Base-by-base conservation (phyloP, 441 rosid species). In the Metrosideros polymorpha region DNA sequence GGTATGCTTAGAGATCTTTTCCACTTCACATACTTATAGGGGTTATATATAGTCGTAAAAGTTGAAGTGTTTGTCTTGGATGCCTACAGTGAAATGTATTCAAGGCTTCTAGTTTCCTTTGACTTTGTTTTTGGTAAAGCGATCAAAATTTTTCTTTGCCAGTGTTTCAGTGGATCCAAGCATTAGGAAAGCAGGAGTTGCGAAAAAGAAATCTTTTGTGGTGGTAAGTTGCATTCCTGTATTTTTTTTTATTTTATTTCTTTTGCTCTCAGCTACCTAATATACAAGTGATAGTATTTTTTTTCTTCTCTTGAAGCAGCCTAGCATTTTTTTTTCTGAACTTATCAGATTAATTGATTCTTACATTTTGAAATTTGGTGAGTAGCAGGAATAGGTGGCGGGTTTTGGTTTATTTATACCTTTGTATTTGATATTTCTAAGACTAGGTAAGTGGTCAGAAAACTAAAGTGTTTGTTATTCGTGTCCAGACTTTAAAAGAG, bases 91-190 rank as follows among this genome's bases (percentile, higher is more conserved):
- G 17, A 71, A 71, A 39, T 71, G 47, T n/a, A 71, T 39, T 71
- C n/a, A 71, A 25, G 0, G 0, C 15, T 25, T 52, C 19, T 83
- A 84, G 82, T 82, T 90, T 90, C 51, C 82, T 84, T 85, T 52
- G 54, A 71, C 61, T 82, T 85, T 88, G 57, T 91, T 30, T 22
- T 1, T 83, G 55, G 61, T 52, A 54, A 83, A 83, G n/a, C 43
- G 6, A 14, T 30, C 47, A 50, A 47, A 43, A 52, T 56, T 52
- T 54, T 51, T 19, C 27, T 83, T 83, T 52, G 45, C 56, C 57
- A 94, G 99, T 89, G 88, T 91, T 86, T 90, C 92, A 30, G 86
- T 76, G 61, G 90, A 89, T 87, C 84, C 92, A 51, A 88, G 88
- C 86, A 89, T 85, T n/a, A 92, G 89, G 90, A 88, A 91, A 87